Conservation (phyloP, 768 basidiomycete species). For the Pisolithus microcarpus region DNA sequence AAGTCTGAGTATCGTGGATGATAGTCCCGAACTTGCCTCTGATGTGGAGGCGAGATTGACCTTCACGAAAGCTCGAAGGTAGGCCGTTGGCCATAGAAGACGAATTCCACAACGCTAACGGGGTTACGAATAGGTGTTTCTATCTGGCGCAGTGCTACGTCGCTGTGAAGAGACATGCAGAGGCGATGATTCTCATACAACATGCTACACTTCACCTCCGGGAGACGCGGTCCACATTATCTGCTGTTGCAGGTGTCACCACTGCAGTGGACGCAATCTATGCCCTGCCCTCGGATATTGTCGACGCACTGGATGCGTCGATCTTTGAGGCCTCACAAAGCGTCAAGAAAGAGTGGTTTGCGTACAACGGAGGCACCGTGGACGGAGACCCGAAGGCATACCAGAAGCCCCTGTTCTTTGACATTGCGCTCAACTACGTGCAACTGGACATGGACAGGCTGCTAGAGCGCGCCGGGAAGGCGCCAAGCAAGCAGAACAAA, state of each 20-base stretch:
- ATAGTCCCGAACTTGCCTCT: slow-evolving; percentile 74
- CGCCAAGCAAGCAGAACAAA: slow-evolving; percentile 13
- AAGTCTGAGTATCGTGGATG: slow-evolving; percentile 76
- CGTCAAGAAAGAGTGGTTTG: slow-evolving; percentile 73
- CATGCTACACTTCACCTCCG: slow-evolving; percentile 69
- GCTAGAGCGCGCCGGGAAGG: slow-evolving; percentile 62
- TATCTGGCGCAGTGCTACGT: slow-evolving; percentile 75
- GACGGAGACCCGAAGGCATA: slow-evolving; percentile 40
- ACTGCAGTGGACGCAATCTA: slow-evolving; percentile 41
- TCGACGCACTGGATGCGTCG: slow-evolving; percentile 47
- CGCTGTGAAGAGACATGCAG: slow-evolving; percentile 60
- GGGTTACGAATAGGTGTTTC: slow-evolving; percentile 44
- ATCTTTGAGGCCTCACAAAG: slow-evolving; percentile 41
- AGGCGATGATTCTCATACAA: slow-evolving; percentile 64
- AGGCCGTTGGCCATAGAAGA: slow-evolving; percentile 7
- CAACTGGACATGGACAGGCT: slow-evolving; percentile 78
- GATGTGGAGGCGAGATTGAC: slow-evolving; percentile 72
- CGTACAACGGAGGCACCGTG: slow-evolving; percentile 61
- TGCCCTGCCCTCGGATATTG: slow-evolving; percentile 36
- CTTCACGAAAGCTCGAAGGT: slow-evolving; percentile 73
- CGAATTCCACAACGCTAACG: not conserved
- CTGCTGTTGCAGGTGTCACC: slow-evolving; percentile 40
- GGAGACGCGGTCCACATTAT: slow-evolving; percentile 53
- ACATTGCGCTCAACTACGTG: slow-evolving; percentile 90
- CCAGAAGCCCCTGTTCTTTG: slow-evolving; percentile 89